A percentile compares a stretch with the other conserved stretches of the same genome.
Evolutionary conservation across 176 grass and related monocot genomes (phyloP).

Genomic region (Puccinellia tenuiflora): DNA sequence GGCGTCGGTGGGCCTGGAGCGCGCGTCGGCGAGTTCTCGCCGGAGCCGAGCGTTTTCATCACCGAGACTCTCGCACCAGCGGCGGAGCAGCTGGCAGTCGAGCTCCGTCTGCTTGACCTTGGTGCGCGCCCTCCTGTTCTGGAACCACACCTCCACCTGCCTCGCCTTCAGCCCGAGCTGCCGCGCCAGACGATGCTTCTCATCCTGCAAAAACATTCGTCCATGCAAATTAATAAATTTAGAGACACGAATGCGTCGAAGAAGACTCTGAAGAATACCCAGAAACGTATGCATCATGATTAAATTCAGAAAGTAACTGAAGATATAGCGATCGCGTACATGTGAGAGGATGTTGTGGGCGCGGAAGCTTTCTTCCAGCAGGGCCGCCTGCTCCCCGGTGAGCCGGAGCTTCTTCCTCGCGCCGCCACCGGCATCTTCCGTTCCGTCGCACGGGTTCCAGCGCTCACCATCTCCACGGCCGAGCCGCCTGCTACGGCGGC

Average conservation of each 20-base stretch:
- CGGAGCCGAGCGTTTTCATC: constrained; percentile 43
- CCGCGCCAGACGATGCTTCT: constrained; percentile 41
- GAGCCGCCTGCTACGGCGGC: not conserved
- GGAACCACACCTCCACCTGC: constrained; percentile 63
- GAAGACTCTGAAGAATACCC: too few species aligned
- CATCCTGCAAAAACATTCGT: not conserved
- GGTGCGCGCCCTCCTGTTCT: constrained; percentile 45
- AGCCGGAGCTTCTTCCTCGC: constrained; percentile 57
- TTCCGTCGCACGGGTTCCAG: not conserved
- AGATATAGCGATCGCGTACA: not conserved
- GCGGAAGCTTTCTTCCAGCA: constrained; percentile 49
- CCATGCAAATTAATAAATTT: too few species aligned
- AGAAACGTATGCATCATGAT: too few species aligned
- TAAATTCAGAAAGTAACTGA: too few species aligned
- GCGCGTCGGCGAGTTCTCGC: constrained; percentile 23
- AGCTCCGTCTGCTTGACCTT: constrained; percentile 66
- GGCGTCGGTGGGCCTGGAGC: not conserved
- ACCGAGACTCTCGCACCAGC: constrained; percentile 44
- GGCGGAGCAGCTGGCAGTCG: constrained; percentile 48
- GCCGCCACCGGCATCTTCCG: not conserved
- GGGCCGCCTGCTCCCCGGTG: constrained; percentile 22
- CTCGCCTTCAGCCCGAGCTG: constrained; percentile 9
- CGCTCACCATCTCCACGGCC: not conserved
- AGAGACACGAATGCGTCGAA: too few species aligned
- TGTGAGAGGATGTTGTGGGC: constrained; percentile 42